A percentile compares a stretch with the other conserved stretches of the same genome.
Evolutionary conservation across 495 filamentous ascomycete species (phyloP).

Genomic region (Hyaloscypha hepaticicola): DNA sequence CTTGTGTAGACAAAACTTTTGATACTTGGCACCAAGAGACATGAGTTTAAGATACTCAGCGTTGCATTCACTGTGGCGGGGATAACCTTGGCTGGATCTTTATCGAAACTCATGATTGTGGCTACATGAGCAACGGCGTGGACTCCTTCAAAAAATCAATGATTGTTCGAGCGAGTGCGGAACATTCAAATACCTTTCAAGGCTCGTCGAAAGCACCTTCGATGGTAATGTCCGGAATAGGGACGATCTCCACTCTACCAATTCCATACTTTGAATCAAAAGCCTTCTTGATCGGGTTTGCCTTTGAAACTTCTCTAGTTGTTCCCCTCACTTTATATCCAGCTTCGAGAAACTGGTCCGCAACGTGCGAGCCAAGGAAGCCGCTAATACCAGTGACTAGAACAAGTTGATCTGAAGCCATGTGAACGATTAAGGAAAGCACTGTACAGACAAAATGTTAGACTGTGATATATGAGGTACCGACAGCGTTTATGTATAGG

Average conservation of each 20-base stretch:
- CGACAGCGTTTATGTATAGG: not conserved
- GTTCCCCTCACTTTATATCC: conserved; percentile 55
- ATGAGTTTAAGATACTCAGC: conserved; percentile 41
- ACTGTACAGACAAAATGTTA: not conserved
- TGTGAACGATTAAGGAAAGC: not conserved
- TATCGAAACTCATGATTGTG: conserved; percentile 37
- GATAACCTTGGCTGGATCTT: conserved; percentile 45
- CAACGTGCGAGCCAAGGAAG: conserved; percentile 52
- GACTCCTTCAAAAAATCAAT: conserved; percentile 6
- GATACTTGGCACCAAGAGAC: conserved; percentile 41
- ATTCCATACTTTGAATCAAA: conserved; percentile 44
- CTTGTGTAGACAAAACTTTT: conserved; percentile 53
- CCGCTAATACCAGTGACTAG: conserved; percentile 61
- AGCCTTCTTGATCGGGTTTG: conserved; percentile 40
- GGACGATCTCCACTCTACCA: conserved; percentile 38
- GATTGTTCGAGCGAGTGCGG: not conserved
- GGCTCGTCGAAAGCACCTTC: conserved; percentile 40
- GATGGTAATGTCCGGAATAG: conserved; percentile 41
- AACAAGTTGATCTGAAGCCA: conserved; percentile 23
- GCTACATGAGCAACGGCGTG: conserved; percentile 46
- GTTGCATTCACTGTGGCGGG: conserved; percentile 38
- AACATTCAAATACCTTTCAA: conserved; percentile 36
- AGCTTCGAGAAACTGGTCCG: conserved; percentile 46
- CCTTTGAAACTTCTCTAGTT: conserved; percentile 42
- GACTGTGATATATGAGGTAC: not conserved